Evolutionary conservation across 139 green algal genomes (phyloP).

Genomic region (Auxenochlorella pyrenoidosa): DNA sequence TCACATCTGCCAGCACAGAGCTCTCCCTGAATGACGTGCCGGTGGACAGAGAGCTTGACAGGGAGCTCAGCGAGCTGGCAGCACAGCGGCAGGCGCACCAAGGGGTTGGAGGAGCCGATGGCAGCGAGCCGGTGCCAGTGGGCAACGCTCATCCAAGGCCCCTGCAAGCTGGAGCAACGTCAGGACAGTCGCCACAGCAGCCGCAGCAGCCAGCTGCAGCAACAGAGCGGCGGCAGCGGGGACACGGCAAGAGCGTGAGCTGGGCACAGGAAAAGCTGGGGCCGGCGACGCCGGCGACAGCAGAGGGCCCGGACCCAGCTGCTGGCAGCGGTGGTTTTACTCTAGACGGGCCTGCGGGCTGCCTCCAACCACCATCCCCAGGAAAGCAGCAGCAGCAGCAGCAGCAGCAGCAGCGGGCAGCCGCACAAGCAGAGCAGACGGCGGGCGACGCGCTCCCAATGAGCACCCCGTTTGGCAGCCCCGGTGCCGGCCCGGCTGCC

Average conservation of each 20-base stretch:
- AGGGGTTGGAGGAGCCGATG: too few species aligned
- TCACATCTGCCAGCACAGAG: neutral
- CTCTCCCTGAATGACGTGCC: slow-evolving; percentile 27
- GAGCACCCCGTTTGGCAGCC: too few species aligned
- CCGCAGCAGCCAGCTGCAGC: neutral
- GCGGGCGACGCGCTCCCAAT: too few species aligned
- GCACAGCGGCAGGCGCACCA: neutral
- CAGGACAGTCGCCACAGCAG: neutral
- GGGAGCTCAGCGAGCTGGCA: neutral
- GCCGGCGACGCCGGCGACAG: neutral
- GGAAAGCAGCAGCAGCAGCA: neutral
- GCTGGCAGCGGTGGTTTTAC: neutral
- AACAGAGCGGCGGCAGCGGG: neutral
- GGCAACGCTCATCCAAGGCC: too few species aligned
- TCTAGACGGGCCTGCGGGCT: neutral
- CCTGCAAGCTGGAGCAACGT: neutral
- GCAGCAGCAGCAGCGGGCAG: neutral
- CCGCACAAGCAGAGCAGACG: neutral
- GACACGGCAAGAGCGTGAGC: neutral
- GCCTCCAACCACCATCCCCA: neutral
- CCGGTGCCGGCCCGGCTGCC: too few species aligned
- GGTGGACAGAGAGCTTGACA: slow-evolving; percentile 7
- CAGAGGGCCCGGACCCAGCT: neutral
- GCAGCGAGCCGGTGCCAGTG: neutral
- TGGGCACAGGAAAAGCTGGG: slow-evolving; percentile 1